These are phyloP conservation scores for Balansia obtecta DNA, from an alignment of 2,329 filamentous ascomycete species.

Conservation along the genomic window DNA sequence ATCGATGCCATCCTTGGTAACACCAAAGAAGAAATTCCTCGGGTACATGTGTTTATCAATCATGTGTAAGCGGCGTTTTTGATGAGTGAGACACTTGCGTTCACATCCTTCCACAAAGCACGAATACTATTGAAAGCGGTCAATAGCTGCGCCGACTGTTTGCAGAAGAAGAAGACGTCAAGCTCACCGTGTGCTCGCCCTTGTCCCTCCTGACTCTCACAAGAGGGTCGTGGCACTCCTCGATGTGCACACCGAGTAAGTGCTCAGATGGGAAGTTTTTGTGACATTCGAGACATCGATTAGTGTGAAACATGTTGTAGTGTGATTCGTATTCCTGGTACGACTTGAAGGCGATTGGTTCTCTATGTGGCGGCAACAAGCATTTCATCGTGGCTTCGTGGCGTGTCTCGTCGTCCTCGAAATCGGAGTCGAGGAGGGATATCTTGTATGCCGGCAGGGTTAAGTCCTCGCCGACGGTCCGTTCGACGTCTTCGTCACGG, in stretches of 20 bases:
- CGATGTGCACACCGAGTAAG: conserved; percentile 71
- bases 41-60: conserved; percentile 94
- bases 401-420: conserved; percentile 20
- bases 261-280: conserved; percentile 81
- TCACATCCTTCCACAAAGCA: conserved; percentile 89
- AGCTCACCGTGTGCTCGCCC: conserved; percentile 73
- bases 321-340: conserved; percentile 80
- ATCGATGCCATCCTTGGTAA: conserved; percentile 85
- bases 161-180: no score
- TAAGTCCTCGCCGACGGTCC: conserved; percentile 6
- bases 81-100: conserved; percentile 66
- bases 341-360: conserved; percentile 55
- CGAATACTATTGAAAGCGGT: conserved; percentile 44
- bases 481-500: conserved; percentile 6
- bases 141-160: background rate
- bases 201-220: conserved; percentile 57
- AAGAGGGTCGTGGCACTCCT: conserved; percentile 83
- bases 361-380: conserved; percentile 65
- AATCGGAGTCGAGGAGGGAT: conserved; percentile 41
- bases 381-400: conserved; percentile 55
- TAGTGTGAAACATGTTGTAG: conserved; percentile 67
- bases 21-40: conserved; percentile 73
- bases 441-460: conserved; percentile 37
- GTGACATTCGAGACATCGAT: conserved; percentile 73
- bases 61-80: conserved; percentile 77